Percentiles rank a stretch among this genome's conserved stretches.
These are phyloP conservation scores for Platismatia glauca DNA, from an alignment of 495 filamentous ascomycete genomes.

Conservation along the genomic window DNA sequence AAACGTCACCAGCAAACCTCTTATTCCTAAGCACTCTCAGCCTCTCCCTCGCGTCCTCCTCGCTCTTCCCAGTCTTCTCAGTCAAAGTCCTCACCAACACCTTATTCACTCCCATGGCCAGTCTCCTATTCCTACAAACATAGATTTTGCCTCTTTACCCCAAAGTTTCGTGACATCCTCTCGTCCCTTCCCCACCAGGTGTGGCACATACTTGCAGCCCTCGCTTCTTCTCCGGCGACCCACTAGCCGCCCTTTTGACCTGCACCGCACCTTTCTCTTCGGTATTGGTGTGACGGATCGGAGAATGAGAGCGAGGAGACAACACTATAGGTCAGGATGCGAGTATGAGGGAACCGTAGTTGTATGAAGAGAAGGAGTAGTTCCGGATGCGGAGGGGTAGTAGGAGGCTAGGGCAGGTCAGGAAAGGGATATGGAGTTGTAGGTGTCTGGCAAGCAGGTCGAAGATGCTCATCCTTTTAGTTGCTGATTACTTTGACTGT, in stretches of 20 bases:
- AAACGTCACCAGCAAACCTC: slow-evolving; percentile 61
- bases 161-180: slow-evolving; percentile 46
- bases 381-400: slow-evolving; percentile 69
- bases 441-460: no score
- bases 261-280: slow-evolving; percentile 46
- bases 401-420: slow-evolving; percentile 56
- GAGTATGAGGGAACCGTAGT: slow-evolving; percentile 40
- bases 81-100: slow-evolving; percentile 41
- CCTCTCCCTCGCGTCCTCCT: slow-evolving; percentile 29
- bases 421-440: slow-evolving; percentile 34
- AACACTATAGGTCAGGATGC: slow-evolving; percentile 58
- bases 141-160: slow-evolving; percentile 51
- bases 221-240: slow-evolving; percentile 24
- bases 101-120: slow-evolving; percentile 51
- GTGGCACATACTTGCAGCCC: slow-evolving; percentile 52
- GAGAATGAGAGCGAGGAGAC: slow-evolving; percentile 43
- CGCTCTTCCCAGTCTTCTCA: slow-evolving; percentile 31
- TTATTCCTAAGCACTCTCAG: slow-evolving; percentile 43
- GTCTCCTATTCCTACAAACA: slow-evolving; percentile 55
- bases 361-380: slow-evolving; percentile 75
- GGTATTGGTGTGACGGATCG: slow-evolving; percentile 30
- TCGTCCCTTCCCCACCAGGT: slow-evolving; percentile 45
- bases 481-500: no score
- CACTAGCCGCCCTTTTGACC: slow-evolving; percentile 47
- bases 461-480: no score